Evolutionary conservation across 208 protist genomes (phyloP), one percentile per base, ranked within the genome.

Genomic region (Trypanosoma brucei): DNA sequence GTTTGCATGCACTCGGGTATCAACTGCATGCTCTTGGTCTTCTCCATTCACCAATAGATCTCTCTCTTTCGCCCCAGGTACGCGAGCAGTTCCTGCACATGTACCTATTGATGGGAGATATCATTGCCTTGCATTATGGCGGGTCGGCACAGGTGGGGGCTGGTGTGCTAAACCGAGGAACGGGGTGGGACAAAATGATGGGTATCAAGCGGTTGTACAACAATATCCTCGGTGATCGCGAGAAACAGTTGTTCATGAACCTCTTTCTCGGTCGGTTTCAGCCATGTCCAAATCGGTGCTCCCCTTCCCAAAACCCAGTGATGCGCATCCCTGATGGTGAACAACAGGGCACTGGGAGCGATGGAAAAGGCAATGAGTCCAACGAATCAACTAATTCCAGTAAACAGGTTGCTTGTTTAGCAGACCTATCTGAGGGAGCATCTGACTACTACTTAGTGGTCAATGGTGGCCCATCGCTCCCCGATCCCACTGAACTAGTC

Each of bases 151-250:
- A 89, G 63, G 89, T 97, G 3, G 81, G 84, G 3, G 92, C 81
- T 4, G 89, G 88, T 31, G 86, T 95, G 56, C 65, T 95, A 38
- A 73, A 95, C 65, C 75, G 86, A 49, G 88, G 91, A 33, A 68
- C 78, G 0, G 79, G 79, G 3, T 96, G 91, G 86, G 90, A 97
- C 55, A 76, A 91, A 68, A 54, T 90, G 4, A 97, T 94, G 84
- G 78, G 78, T 13, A 67, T 94, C 55, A 86, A 88, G 68, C 76
- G 92, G 8, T 79, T 94, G 13, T 97, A 95, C 67, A 72, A 88
- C 65, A 97, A 97, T 62, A 70, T 88, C 34, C 68, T 96, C 51
- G 63, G 67, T 36, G 92, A 97, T 59, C 62, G 75, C 3, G 79
- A 86, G 22, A 93, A 93, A 60, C 92, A 95, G 68, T 61, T 70